Evolutionary conservation across 129 eudicot species (phyloP).

Genomic region (Arctium minus): DNA sequence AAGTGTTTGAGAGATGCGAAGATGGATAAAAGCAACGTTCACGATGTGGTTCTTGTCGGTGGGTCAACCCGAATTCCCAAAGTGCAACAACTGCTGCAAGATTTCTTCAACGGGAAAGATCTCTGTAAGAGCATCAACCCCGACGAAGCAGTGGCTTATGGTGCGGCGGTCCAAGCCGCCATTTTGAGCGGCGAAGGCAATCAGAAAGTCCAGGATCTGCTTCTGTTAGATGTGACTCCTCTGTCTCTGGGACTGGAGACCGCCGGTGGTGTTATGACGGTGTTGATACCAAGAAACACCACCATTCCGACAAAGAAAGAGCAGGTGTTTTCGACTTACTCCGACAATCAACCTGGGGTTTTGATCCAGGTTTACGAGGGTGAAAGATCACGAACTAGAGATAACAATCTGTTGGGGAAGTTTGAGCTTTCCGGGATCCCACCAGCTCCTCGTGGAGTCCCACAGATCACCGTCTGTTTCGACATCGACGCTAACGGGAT

Average conservation of each 20-base stretch:
- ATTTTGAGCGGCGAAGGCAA: constrained; percentile 40
- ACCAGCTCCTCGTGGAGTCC: constrained; percentile 10
- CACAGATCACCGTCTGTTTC: constrained; percentile 5
- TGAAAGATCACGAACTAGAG: background rate
- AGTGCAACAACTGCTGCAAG: constrained; percentile 17
- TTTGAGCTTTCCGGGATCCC: constrained; percentile 9
- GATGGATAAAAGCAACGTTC: background rate
- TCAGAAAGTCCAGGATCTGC: constrained; percentile 9
- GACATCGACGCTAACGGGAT: constrained; percentile 9
- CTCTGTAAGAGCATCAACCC: constrained; percentile 71
- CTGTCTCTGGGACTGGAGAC: constrained; percentile 17
- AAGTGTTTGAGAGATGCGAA: constrained; percentile 1
- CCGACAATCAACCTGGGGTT: constrained; percentile 10
- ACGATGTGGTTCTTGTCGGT: constrained; percentile 10
- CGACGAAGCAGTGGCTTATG: constrained; percentile 66
- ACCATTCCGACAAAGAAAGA: background rate
- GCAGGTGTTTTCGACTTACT: background rate
- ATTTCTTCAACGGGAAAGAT: constrained; percentile 56
- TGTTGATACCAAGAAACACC: constrained; percentile 30
- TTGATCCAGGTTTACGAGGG: constrained; percentile 20
- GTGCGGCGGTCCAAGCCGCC: constrained; percentile 67
- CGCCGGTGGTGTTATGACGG: constrained; percentile 32
- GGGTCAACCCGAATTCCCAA: background rate
- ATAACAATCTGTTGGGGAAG: constrained; percentile 20
- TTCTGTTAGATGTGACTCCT: constrained; percentile 12